phyloP scores from a whole-genome alignment of 176 grass and related monocot genomes.

The Oryza meridionalis region DNA sequence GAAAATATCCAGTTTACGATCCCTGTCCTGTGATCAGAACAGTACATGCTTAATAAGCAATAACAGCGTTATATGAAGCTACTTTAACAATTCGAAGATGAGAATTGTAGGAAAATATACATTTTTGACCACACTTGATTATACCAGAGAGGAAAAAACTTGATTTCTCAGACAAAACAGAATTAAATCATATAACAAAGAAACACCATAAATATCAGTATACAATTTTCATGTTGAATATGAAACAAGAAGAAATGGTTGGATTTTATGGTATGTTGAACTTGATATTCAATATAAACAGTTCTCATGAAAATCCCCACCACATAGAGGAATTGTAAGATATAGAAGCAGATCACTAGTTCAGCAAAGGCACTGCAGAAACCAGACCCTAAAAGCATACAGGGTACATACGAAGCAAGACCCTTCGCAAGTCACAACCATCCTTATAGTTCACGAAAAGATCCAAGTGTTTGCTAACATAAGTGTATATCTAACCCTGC shows the following conservation, averaged over 20 bases:
- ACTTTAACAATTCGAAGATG: neutral
- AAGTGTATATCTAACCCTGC: neutral
- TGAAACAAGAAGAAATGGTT: no score
- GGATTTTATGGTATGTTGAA: no score
- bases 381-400: neutral
- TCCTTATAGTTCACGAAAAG: neutral
- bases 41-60: constrained; percentile 2
- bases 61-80: neutral
- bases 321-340: neutral
- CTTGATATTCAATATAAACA: neutral
- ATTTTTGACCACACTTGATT: neutral
- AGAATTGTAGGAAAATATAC: neutral
- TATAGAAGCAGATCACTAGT: neutral
- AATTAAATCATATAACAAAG: neutral
- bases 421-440: neutral
- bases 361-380: neutral
- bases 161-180: neutral
- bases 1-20: constrained; percentile 89
- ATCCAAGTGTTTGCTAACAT: neutral
- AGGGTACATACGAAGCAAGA: neutral
- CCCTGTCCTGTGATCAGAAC: constrained; percentile 67
- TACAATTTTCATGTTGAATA: neutral
- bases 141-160: neutral
- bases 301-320: neutral
- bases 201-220: neutral